Evolutionary conservation across 257 asterid genomes (phyloP), one percentile per base, ranked within the genome.

Genomic region (Plantago elongata): DNA sequence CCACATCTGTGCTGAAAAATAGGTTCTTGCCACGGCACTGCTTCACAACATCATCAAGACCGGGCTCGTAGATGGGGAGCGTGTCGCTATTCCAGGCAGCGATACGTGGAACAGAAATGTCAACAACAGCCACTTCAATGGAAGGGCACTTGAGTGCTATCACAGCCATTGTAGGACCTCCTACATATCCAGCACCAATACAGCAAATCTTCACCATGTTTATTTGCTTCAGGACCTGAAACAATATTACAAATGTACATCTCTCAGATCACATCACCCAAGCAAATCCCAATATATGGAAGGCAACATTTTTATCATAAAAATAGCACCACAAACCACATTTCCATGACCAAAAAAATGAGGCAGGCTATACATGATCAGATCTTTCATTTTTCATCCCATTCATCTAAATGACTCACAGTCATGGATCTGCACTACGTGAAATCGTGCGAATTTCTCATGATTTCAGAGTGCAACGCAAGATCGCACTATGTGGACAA

Each of bases 51-150:
- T 81, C 80, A 13, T 81, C 85, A 11, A 83, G 85, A 1, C 90
- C 90, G 6, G 90, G 90, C 72, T 83, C 90, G 6, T 83, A 83
- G 64, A 83, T 83, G 2, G 90, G 90, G 13, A 83, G 85, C 47
- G 77, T 75, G 13, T 81, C 83, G 16, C 87, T 81, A 70, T 83
- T 78, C 84, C 84, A 78, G 7, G 81, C 84, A 13, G 51, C 55
- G 63, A 78, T 78, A n/a, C 84, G 78, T 0, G 81, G 12, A 62
- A 71, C 80, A 17, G 79, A 72, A 49, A 79, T 79, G 60, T 79
- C 84, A 16, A 79, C 81, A 51, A 79, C 81, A 30, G 73, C 78
- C 57, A 78, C 84, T 75, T 78, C 81, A 40, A 75, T 72, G 1
- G 70, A 62, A 3, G 84, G 81, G 56, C 81, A 75, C 59, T 79